Evolutionary conservation across 176 grass and related monocot species (phyloP).

Genomic region (Carex parvula): DNA sequence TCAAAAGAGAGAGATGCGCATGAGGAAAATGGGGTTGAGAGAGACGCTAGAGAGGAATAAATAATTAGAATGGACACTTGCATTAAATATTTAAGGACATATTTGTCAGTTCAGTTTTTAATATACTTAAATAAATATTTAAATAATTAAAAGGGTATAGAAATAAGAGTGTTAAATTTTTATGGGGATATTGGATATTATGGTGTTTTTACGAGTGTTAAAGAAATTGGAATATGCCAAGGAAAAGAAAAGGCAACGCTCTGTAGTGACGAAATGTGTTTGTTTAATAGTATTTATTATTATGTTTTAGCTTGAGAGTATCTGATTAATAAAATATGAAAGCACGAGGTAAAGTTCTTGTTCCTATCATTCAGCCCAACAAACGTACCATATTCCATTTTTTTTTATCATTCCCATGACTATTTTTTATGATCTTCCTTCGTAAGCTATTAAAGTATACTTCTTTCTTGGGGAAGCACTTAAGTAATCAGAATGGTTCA

Average conservation of each 20-base stretch:
- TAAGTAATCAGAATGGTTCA: neutral
- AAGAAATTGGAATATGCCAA: too few relatives aligned
- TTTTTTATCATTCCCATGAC: constrained; percentile 1
- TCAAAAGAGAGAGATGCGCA: too few relatives aligned
- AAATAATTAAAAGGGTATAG: too few relatives aligned
- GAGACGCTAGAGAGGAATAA: too few relatives aligned
- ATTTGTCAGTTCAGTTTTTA: too few relatives aligned
- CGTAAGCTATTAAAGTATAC: neutral
- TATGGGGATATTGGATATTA: too few relatives aligned
- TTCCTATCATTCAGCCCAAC: constrained; percentile 24
- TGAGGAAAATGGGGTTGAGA: too few relatives aligned
- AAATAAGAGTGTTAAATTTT: too few relatives aligned
- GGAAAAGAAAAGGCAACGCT: neutral
- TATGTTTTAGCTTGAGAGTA: neutral
- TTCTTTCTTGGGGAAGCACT: neutral
- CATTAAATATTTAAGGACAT: too few relatives aligned
- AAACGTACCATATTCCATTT: constrained; percentile 20
- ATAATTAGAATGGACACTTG: too few relatives aligned
- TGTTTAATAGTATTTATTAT: neutral
- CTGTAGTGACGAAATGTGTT: neutral
- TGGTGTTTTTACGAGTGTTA: too few relatives aligned
- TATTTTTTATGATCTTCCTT: constrained; percentile 10
- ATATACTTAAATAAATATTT: too few relatives aligned
- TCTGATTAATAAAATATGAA: constrained; percentile 22
- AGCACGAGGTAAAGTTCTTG: constrained; percentile 13